A percentile compares a stretch with the other conserved stretches of the same genome.
Evolutionary conservation across 768 basidiomycete species (phyloP).

Genomic region (Lentinula guzmanii): DNA sequence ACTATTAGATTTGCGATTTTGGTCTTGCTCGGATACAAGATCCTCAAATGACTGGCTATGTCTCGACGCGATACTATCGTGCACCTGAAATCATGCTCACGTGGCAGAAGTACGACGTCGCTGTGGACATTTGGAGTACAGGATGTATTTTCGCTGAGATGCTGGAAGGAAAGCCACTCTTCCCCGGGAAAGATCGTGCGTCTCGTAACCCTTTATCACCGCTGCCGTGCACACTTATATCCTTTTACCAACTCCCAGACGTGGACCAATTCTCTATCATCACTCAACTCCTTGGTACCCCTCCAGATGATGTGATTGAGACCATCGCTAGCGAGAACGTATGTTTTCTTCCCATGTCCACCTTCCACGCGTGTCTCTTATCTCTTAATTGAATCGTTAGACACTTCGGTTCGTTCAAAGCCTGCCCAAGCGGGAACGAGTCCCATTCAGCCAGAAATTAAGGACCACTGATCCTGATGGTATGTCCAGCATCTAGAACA

Average conservation of each 20-base stretch:
- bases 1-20: constrained; percentile 89
- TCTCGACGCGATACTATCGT: constrained; percentile 97
- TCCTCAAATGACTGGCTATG: constrained; percentile 99
- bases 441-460: constrained; percentile 93
- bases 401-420: constrained; percentile 98
- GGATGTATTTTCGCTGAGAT: constrained; percentile 99
- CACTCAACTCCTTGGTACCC: constrained; percentile 96
- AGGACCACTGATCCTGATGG: constrained; percentile 82
- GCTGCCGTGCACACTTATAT: constrained; percentile 6
- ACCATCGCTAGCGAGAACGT: constrained; percentile 98
- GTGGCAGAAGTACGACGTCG: constrained; percentile 99
- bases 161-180: constrained; percentile 97
- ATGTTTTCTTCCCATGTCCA: constrained; percentile 7
- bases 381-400: constrained; percentile 31
- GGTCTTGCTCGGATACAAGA: constrained; percentile 98
- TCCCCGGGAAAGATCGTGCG: constrained; percentile 99
- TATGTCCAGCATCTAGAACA: constrained; percentile 26
- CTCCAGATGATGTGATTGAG: constrained; percentile 98
- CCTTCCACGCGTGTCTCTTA: neutral
- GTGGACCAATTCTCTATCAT: constrained; percentile 99
- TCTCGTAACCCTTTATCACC: constrained; percentile 18
- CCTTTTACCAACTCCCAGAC: constrained; percentile 43
- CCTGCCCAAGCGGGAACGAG: constrained; percentile 90
- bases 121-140: constrained; percentile 99
- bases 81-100: constrained; percentile 99